Percentiles rank a stretch among this genome's conserved stretches.
Evolutionary conservation across 2,329 filamentous ascomycete genomes (phyloP).

Genomic region (Tolypocladium cylindrosporum): DNA sequence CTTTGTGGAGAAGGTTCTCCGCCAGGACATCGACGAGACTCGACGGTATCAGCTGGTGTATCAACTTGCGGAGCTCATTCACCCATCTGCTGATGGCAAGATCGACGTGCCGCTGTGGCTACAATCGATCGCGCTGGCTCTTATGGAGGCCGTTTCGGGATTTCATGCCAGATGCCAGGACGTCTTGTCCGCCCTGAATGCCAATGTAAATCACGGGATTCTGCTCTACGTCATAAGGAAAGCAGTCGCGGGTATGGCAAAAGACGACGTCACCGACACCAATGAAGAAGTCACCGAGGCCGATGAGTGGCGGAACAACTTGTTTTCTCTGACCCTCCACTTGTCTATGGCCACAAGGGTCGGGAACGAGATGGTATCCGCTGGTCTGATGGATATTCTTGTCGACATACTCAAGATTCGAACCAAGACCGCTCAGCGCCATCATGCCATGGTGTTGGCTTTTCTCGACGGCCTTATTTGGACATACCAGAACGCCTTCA

Average conservation of each 20-base stretch:
- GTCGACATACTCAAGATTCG: conserved; percentile 80
- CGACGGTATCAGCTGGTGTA: conserved; percentile 82
- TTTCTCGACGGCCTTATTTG: conserved; percentile 88
- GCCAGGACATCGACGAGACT: conserved; percentile 82
- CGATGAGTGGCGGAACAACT: conserved; percentile 82
- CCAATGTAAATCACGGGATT: conserved; percentile 93
- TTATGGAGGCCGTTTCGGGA: conserved; percentile 77
- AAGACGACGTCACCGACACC: conserved; percentile 39
- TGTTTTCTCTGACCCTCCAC: conserved; percentile 80
- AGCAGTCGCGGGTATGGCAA: conserved; percentile 71
- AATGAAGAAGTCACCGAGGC: conserved; percentile 53
- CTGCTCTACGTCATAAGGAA: conserved; percentile 89
- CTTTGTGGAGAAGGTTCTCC: conserved; percentile 80
- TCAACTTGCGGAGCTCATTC: conserved; percentile 85
- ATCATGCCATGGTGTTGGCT: conserved; percentile 72
- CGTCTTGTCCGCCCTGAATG: conserved; percentile 81
- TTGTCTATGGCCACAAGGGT: conserved; percentile 67
- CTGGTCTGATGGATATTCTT: conserved; percentile 81
- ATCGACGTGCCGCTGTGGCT: conserved; percentile 60
- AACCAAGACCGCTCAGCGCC: conserved; percentile 70
- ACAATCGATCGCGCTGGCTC: conserved; percentile 71
- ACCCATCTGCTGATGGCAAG: conserved; percentile 64
- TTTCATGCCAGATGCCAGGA: conserved; percentile 70
- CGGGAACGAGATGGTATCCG: conserved; percentile 75
- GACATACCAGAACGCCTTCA: conserved; percentile 74